Evolutionary conservation across 441 rosid species (phyloP).

Genomic region (Bocquillonia castaneifolia): DNA sequence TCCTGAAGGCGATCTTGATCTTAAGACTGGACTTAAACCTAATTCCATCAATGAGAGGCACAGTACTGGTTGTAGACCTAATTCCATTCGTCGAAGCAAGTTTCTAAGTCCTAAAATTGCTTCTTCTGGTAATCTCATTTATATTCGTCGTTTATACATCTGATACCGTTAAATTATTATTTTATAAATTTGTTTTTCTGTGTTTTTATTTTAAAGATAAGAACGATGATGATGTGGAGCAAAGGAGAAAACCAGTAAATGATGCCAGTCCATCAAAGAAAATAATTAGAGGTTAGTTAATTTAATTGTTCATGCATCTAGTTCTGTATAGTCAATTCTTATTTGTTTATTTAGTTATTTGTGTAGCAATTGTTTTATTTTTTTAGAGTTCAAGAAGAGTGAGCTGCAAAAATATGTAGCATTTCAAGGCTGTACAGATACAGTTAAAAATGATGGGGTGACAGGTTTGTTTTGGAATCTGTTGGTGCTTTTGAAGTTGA

Average conservation of each 20-base stretch:
- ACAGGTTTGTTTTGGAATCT: slow-evolving; percentile 33
- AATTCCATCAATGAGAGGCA: slow-evolving; percentile 23
- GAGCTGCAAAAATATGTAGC: slow-evolving; percentile 43
- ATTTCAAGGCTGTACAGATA: slow-evolving; percentile 26
- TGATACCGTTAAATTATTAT: not conserved
- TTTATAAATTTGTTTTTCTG: not conserved
- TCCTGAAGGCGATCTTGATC: slow-evolving; percentile 34
- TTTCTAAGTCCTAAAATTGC: slow-evolving; percentile 32
- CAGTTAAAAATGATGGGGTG: slow-evolving; percentile 20
- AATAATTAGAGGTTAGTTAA: slow-evolving; percentile 43
- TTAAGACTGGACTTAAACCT: slow-evolving; percentile 19
- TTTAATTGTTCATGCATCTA: too few species aligned
- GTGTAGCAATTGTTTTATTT: slow-evolving; percentile 16
- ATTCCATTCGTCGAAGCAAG: slow-evolving; percentile 33
- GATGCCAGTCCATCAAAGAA: slow-evolving; percentile 42
- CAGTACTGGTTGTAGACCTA: too few species aligned
- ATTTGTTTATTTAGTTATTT: too few species aligned
- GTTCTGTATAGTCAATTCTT: too few species aligned
- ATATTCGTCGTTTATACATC: not conserved
- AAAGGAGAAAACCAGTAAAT: slow-evolving; percentile 23
- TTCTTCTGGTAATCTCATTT: slow-evolving; percentile 34
- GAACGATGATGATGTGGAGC: slow-evolving; percentile 30
- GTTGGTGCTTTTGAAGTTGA: not conserved
- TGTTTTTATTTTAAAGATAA: slow-evolving; percentile 24
- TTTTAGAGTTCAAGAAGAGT: slow-evolving; percentile 54